Evolutionary conservation across 768 basidiomycete genomes (phyloP).

Genomic region (Lentinula boryana): DNA sequence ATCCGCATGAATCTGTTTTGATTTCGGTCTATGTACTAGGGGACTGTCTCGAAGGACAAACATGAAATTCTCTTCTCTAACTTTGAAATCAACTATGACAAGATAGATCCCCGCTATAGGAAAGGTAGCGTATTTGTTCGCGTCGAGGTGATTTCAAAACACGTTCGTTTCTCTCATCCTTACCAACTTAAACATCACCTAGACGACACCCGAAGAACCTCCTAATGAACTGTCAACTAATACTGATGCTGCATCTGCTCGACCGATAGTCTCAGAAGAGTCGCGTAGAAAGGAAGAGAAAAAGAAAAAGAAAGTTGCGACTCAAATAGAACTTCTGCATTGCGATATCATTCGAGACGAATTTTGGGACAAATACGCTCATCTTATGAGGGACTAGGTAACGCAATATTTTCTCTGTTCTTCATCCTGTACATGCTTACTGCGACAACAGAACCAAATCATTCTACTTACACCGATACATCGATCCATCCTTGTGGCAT

Average conservation of each 20-base stretch:
- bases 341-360: conserved; percentile 79
- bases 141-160: conserved; percentile 34
- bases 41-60: conserved; percentile 85
- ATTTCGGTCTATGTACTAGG: conserved; percentile 37
- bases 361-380: conserved; percentile 68
- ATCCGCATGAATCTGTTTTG: neutral
- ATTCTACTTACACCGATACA: neutral
- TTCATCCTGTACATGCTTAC: neutral
- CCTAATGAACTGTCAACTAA: neutral
- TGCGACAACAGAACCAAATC: neutral
- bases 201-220: neutral
- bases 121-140: conserved; percentile 86
- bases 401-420: neutral
- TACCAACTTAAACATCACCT: conserved; percentile 9
- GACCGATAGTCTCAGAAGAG: conserved; percentile 5
- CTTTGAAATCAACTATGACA: conserved; percentile 87
- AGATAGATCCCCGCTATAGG: conserved; percentile 60
- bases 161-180: neutral
- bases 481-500: neutral
- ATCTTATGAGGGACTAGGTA: conserved; percentile 37
- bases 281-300: conserved; percentile 11
- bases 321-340: conserved; percentile 56
- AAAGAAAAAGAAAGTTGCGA: conserved; percentile 27
- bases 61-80: conserved; percentile 83
- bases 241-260: neutral